Percentiles rank a stretch among this genome's conserved stretches.
phyloP scores from a whole-genome alignment of 2,329 filamentous ascomycete species.

The Biscogniauxia mediterranea region DNA sequence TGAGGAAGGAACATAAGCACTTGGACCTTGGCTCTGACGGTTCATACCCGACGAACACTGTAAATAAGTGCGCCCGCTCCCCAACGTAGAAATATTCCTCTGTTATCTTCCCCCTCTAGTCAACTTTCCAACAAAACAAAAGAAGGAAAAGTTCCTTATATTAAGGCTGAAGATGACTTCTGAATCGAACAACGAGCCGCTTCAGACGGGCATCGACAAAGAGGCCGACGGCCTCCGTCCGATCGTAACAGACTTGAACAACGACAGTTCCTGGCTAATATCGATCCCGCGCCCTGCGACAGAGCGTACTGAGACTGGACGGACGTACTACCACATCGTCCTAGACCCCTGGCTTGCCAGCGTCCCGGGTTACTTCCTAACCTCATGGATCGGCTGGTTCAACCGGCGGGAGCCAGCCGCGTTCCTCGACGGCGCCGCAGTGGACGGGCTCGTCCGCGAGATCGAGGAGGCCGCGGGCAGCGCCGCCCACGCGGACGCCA shows the following conservation, averaged over 20 bases:
- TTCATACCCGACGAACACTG: no score
- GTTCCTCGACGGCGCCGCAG: constrained; percentile 7
- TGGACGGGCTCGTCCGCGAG: constrained; percentile 12
- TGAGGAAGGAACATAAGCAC: no score
- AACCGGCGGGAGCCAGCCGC: constrained; percentile 4
- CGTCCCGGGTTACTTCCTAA: neutral
- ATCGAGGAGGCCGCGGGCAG: constrained; percentile 14
- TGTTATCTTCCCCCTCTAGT: no score
- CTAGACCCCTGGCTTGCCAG: constrained; percentile 35
- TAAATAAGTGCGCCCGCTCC: no score
- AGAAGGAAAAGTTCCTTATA: neutral
- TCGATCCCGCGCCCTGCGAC: constrained; percentile 31
- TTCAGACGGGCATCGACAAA: no score
- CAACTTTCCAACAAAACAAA: no score
- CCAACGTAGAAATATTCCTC: no score
- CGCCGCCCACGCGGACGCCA: neutral
- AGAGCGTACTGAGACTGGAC: constrained; percentile 19
- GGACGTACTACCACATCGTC: constrained; percentile 33
- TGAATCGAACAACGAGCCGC: neutral
- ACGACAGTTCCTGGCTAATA: constrained; percentile 36
- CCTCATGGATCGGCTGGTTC: constrained; percentile 9
- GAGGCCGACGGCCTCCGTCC: constrained; percentile 21
- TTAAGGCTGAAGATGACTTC: neutral
- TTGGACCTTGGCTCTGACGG: no score
- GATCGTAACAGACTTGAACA: constrained; percentile 33